phyloP scores from a whole-genome alignment of 2,329 filamentous ascomycete species.

The Colletotrichum sp. region DNA sequence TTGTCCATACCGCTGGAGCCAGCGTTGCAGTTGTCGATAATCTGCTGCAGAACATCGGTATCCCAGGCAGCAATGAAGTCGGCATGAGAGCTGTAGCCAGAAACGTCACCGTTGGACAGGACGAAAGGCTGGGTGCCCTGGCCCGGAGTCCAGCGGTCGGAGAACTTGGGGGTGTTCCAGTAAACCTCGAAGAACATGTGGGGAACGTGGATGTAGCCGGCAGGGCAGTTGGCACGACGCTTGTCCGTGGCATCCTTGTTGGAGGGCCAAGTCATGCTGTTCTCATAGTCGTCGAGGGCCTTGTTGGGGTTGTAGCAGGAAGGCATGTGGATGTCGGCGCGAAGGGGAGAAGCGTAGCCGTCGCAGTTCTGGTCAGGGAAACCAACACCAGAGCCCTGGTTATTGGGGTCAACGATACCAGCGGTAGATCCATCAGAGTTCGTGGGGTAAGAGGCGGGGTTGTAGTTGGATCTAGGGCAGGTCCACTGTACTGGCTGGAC shows the following conservation, averaged over 20 bases:
- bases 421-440: conserved; percentile 59
- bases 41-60: conserved; percentile 64
- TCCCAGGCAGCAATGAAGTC: conserved; percentile 81
- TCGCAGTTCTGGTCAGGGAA: conserved; percentile 76
- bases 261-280: conserved; percentile 71
- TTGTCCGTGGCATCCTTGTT: conserved; percentile 42
- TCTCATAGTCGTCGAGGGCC: conserved; percentile 63
- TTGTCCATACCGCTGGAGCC: conserved; percentile 65
- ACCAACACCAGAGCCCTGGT: conserved; percentile 63
- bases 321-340: conserved; percentile 74
- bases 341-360: conserved; percentile 63
- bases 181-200: conserved; percentile 66
- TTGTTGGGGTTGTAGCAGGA: conserved; percentile 74
- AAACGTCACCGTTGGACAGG: conserved; percentile 71
- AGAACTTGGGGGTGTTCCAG: conserved; percentile 62
- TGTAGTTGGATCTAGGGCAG: conserved; percentile 58
- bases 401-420: conserved; percentile 59
- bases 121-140: conserved; percentile 68
- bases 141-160: conserved; percentile 57
- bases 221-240: conserved; percentile 59
- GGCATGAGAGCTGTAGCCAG: conserved; percentile 73
- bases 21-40: conserved; percentile 70
- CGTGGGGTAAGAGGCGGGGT: conserved; percentile 56
- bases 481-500: conserved; percentile 64
- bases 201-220: conserved; percentile 59